Evolutionary conservation across 1,284 basidiomycete genomes (phyloP), one percentile per base, ranked within the genome.

Genomic region (Naganishia sp.): DNA sequence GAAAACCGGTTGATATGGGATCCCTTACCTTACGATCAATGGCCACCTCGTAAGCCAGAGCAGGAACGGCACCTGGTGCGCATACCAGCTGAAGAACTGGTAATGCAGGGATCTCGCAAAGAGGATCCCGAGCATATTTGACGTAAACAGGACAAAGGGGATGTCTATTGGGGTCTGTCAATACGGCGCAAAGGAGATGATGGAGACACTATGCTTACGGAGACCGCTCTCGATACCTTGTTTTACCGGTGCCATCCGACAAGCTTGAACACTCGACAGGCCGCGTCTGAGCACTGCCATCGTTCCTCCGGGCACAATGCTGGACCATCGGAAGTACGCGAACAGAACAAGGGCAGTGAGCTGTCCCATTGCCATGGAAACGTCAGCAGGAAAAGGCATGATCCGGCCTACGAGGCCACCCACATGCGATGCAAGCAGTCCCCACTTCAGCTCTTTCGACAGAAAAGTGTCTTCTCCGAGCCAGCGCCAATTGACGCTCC

Each of bases 81-180:
- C 92, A 77, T 98, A 98, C 96, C 95, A 99, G 5, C 90, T 88
- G 78, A 97, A 97, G 80, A 99, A 99, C 73, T 99, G 95, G 77
- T 98, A 99, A 77, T 99, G 95, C 63, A 99, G 81, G 17, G 94
- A 96, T n/a, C 96, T 86, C 17, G 96, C 91, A 76, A 90, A 97
- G 4, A 90, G 72, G 41, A 99, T 89, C 25, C 95, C 95, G 68
- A 97, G 88, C 57, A 99, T 78, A 75, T 98, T 99, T 17, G 90
- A 90, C 1, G 92, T 94, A 82, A 92, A 93, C 21, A 97, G 83
- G 25, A 92, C 83, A 0, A 88, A 88, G 11, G 88, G 84, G 45
- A 92, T 85, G 74, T 92, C 94, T 96, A 74, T 21, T 28, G 63
- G 50, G 42, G 63, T 65, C 69, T 47, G 56, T 46, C 11, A 53